A percentile compares a stretch with the other conserved stretches of the same genome.
phyloP scores from a whole-genome alignment of 257 asterid species.

The Solanum paucissectum region DNA sequence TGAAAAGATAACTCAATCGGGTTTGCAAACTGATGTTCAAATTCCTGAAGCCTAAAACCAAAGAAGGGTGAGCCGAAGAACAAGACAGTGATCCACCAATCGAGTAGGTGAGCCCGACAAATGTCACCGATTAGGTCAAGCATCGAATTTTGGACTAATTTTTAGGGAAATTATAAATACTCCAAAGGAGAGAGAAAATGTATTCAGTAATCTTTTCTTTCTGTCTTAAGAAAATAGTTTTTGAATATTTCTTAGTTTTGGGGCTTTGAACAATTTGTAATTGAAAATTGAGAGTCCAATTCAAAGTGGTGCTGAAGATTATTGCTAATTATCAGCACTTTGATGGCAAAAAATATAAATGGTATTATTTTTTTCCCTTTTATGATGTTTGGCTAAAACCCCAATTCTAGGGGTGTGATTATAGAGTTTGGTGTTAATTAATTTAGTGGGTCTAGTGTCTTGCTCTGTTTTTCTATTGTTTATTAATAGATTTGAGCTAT shows the following conservation, averaged over 20 bases:
- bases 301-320: not conserved
- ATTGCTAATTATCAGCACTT: not conserved
- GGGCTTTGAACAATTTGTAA: not conserved
- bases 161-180: too few relatives aligned
- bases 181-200: too few relatives aligned
- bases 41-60: too few relatives aligned
- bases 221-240: not conserved
- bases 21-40: too few relatives aligned
- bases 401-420: not conserved
- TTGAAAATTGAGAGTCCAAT: not conserved
- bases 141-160: too few relatives aligned
- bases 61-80: too few relatives aligned
- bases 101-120: too few relatives aligned
- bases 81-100: too few relatives aligned
- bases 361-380: not conserved
- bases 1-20: too few relatives aligned
- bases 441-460: not conserved
- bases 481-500: not conserved
- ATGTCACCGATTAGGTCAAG: too few relatives aligned
- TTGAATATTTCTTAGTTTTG: not conserved
- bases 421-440: not conserved
- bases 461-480: not conserved
- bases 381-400: not conserved
- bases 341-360: not conserved
- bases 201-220: not conserved